Evolutionary conservation across 164 flowering plant genomes (phyloP).

Genomic region (Nelumbo lutea): DNA sequence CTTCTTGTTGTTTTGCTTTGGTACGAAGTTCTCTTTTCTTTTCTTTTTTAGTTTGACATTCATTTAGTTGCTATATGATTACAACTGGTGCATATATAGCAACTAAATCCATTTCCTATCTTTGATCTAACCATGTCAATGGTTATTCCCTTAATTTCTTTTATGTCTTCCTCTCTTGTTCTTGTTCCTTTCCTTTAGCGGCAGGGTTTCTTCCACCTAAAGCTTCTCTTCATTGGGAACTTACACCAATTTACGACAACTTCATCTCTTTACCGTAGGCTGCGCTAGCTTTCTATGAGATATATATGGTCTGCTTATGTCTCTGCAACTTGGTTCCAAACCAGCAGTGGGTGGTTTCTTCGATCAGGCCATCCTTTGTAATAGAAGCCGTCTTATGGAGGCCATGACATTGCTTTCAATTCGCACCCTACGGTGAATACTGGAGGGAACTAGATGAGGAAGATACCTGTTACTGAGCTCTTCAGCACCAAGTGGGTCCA

Average conservation of each 20-base stretch:
- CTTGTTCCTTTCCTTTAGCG: too few relatives aligned
- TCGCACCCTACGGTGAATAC: constrained; percentile 20
- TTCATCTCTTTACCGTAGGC: not conserved
- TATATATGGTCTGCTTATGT: constrained; percentile 19
- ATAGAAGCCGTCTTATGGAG: constrained; percentile 4
- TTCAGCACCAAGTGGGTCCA: constrained; percentile 18
- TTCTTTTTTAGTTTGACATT: too few relatives aligned
- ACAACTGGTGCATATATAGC: too few relatives aligned
- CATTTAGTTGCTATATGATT: too few relatives aligned
- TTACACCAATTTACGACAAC: constrained; percentile 12
- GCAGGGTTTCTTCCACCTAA: too few relatives aligned
- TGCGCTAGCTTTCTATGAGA: constrained; percentile 11
- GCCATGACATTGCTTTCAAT: constrained; percentile 12
- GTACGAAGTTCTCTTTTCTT: too few relatives aligned
- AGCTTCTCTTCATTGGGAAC: constrained; percentile 22
- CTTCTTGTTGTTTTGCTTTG: too few relatives aligned
- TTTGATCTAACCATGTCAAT: too few relatives aligned
- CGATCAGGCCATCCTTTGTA: constrained; percentile 7
- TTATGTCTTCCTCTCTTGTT: too few relatives aligned
- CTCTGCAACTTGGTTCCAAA: not conserved
- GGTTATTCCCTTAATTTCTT: too few relatives aligned
- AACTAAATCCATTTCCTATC: too few relatives aligned
- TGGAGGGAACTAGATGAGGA: constrained; percentile 28
- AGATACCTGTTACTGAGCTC: constrained; percentile 12
- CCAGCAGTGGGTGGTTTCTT: constrained; percentile 8